Percentiles rank a stretch among this genome's conserved stretches.
Evolutionary conservation across 208 protist genomes (phyloP).

Genomic region (Acanthamoeba castellanii): DNA sequence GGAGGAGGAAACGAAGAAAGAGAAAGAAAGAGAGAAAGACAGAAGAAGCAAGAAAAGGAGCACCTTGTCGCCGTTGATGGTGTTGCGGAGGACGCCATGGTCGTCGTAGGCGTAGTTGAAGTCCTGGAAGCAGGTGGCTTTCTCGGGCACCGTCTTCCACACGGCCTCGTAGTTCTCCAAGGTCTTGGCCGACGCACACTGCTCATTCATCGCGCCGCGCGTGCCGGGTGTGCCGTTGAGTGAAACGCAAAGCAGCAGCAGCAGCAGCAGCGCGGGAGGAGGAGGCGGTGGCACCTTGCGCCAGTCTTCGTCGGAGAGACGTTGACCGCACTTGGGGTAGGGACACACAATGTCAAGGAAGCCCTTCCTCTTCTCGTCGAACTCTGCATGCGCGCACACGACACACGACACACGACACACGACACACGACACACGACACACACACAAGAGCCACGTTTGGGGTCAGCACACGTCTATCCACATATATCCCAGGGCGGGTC

Average conservation of each 20-base stretch:
- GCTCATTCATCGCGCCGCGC: not conserved
- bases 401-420: too few species aligned
- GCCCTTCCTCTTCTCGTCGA: constrained; percentile 35
- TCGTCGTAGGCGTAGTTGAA: constrained; percentile 70
- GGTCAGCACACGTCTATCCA: too few species aligned
- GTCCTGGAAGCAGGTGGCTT: constrained; percentile 62
- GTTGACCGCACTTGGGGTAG: not conserved
- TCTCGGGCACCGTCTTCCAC: constrained; percentile 8
- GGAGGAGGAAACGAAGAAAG: not conserved
- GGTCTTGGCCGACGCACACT: constrained; percentile 32
- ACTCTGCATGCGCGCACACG: not conserved
- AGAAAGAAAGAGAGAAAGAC: not conserved
- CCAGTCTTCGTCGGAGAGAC: constrained; percentile 27
- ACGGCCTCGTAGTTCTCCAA: constrained; percentile 54
- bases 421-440: too few species aligned
- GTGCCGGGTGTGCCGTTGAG: too few species aligned
- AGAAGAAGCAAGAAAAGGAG: not conserved
- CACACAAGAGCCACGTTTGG: not conserved
- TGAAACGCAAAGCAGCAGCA: not conserved
- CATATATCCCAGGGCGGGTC: not conserved
- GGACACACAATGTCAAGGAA: constrained; percentile 10
- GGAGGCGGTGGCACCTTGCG: not conserved
- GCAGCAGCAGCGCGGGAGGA: not conserved
- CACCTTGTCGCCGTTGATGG: constrained; percentile 5
- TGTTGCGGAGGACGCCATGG: constrained; percentile 26